phyloP scores from a whole-genome alignment of 108 stramenopile species.

The Skeletonema grethae region DNA sequence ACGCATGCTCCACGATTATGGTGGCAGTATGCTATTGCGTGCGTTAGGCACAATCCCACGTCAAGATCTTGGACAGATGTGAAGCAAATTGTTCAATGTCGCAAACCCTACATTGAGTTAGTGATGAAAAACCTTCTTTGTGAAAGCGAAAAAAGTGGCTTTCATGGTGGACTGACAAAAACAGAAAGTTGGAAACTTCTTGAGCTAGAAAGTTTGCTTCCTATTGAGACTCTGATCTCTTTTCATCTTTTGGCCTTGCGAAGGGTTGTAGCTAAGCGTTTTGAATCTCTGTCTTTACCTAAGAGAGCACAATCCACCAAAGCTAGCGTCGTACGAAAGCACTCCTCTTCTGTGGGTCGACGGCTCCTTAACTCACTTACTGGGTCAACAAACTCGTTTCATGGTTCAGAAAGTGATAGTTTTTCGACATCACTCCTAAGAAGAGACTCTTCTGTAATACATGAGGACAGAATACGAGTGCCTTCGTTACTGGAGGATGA shows the following conservation, averaged over 20 bases:
- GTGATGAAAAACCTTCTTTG: slow-evolving; percentile 62
- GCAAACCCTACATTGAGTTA: slow-evolving; percentile 63
- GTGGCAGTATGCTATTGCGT: slow-evolving; percentile 81
- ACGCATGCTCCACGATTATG: slow-evolving; percentile 55
- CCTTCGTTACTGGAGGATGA: neutral
- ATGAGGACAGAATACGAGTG: neutral
- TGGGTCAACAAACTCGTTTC: slow-evolving; percentile 19
- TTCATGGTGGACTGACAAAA: slow-evolving; percentile 67
- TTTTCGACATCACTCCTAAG: neutral
- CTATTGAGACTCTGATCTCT: slow-evolving; percentile 72
- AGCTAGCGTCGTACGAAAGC: neutral
- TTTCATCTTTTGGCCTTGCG: slow-evolving; percentile 82
- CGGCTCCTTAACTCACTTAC: slow-evolving; percentile 22
- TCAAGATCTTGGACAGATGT: slow-evolving; percentile 80
- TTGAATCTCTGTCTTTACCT: neutral
- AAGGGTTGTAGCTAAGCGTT: slow-evolving; percentile 34
- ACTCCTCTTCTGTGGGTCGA: slow-evolving; percentile 23
- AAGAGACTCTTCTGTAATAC: neutral
- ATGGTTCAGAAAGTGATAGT: slow-evolving; percentile 11
- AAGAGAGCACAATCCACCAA: neutral
- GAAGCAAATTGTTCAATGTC: slow-evolving; percentile 48
- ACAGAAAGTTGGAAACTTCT: slow-evolving; percentile 63
- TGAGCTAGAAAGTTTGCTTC: slow-evolving; percentile 68
- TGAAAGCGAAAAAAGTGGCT: slow-evolving; percentile 48
- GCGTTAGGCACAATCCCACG: slow-evolving; percentile 69